Conservation (phyloP, 495 filamentous ascomycete genomes). For the Xylaria venustula region DNA sequence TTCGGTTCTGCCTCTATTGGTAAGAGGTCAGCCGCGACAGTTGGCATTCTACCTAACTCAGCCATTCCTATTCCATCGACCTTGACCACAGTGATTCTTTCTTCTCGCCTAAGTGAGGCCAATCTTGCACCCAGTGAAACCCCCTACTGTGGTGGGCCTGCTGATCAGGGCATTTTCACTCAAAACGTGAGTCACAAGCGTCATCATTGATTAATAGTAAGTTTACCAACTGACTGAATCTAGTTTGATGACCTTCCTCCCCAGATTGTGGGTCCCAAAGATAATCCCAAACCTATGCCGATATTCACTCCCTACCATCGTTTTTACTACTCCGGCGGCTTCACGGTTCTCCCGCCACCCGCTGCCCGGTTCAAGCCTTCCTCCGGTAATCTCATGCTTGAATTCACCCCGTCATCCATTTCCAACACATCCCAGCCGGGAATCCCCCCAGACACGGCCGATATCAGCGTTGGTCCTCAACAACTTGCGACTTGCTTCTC, state of each 20-base stretch:
- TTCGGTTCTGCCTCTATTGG: slow-evolving; percentile 19
- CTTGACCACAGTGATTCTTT: slow-evolving; percentile 23
- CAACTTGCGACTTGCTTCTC: slow-evolving; percentile 36
- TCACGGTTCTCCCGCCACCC: slow-evolving; percentile 31
- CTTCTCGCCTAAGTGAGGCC: slow-evolving; percentile 10
- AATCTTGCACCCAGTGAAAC: slow-evolving; percentile 5
- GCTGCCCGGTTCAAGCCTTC: slow-evolving; percentile 31
- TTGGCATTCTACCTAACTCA: slow-evolving; percentile 9
- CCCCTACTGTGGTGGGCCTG: slow-evolving; percentile 27
- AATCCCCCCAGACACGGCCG: slow-evolving; percentile 21
- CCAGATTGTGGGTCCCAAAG: slow-evolving; percentile 9
- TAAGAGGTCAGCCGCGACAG: neutral
- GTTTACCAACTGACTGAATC: slow-evolving; percentile 5
- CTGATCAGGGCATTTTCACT: slow-evolving; percentile 32
- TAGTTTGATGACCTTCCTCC: slow-evolving; percentile 44
- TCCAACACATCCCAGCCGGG: slow-evolving; percentile 19
- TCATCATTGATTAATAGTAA: neutral
- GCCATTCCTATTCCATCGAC: slow-evolving; percentile 16
- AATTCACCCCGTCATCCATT: slow-evolving; percentile 32
- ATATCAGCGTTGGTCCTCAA: slow-evolving; percentile 36
- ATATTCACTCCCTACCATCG: slow-evolving; percentile 41
- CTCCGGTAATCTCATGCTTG: slow-evolving; percentile 38
- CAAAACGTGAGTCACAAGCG: slow-evolving; percentile 21
- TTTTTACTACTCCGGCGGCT: slow-evolving; percentile 40
- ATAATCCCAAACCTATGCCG: slow-evolving; percentile 24